These are phyloP conservation scores for Pythium rhizo-oryzae DNA, from an alignment of 352 stramenopile genomes.

Conservation along the genomic window DNA sequence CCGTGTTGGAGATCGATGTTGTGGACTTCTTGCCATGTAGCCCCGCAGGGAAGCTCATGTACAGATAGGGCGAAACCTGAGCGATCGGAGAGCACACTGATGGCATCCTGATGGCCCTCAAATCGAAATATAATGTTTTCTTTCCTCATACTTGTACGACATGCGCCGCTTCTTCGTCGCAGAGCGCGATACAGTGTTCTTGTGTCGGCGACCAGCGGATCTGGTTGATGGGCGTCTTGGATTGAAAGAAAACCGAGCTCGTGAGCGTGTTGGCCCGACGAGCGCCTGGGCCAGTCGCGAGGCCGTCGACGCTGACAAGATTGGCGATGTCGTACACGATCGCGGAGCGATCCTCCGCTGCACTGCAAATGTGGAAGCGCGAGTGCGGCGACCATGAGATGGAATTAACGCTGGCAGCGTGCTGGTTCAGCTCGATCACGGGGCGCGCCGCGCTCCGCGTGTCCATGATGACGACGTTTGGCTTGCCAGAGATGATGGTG, in stretches of 20 bases:
- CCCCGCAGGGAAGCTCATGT: conserved; percentile 85
- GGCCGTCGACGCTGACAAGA: conserved; percentile 32
- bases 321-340: conserved; percentile 96
- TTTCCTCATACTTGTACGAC: conserved; percentile 78
- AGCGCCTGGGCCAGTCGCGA: conserved; percentile 24
- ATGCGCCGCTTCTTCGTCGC: conserved; percentile 95
- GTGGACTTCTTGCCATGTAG: conserved; percentile 76
- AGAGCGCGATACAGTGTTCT: conserved; percentile 96
- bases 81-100: not conserved
- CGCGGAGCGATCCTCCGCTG: conserved; percentile 93
- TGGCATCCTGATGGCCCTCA: not conserved
- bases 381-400: conserved; percentile 96
- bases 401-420: conserved; percentile 94
- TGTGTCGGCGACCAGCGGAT: conserved; percentile 93
- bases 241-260: conserved; percentile 62
- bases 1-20: conserved; percentile 51
- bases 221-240: conserved; percentile 76
- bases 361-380: conserved; percentile 94
- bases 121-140: not conserved
- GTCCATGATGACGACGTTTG: conserved; percentile 96
- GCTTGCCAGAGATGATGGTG: conserved; percentile 92
- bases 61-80: conserved; percentile 42
- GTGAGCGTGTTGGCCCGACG: conserved; percentile 26
- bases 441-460: conserved; percentile 91
- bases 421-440: conserved; percentile 92